A percentile compares a stretch with the other conserved stretches of the same genome.
These are phyloP conservation scores for Fusarium humuli DNA, from an alignment of 2,329 filamentous ascomycete species.

Conservation along the genomic window DNA sequence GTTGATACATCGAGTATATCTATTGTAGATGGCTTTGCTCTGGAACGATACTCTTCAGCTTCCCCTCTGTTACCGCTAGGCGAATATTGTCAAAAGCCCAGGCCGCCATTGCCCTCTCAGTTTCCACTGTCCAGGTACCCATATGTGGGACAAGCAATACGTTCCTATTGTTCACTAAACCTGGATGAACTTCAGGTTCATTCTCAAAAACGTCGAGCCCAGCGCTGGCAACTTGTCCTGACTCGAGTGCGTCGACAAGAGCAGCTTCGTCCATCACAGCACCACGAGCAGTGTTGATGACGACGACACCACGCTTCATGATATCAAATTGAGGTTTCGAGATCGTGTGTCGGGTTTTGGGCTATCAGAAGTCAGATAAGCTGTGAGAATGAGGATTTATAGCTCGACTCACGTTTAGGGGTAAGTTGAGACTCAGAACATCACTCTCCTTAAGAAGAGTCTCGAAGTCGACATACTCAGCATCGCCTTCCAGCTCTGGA, in stretches of 20 bases:
- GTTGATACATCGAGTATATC: not conserved
- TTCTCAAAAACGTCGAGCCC: constrained; percentile 88
- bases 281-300: constrained; percentile 86
- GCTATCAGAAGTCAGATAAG: constrained; percentile 47
- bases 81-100: constrained; percentile 79
- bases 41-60: constrained; percentile 75
- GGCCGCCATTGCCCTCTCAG: constrained; percentile 76
- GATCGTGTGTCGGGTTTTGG: constrained; percentile 80
- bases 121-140: constrained; percentile 83
- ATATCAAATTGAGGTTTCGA: constrained; percentile 75
- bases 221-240: constrained; percentile 75
- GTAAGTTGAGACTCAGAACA: constrained; percentile 83
- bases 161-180: constrained; percentile 75
- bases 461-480: constrained; percentile 78
- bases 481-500: constrained; percentile 66
- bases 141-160: constrained; percentile 86
- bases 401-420: constrained; percentile 74
- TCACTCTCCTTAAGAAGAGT: constrained; percentile 77
- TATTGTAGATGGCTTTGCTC: constrained; percentile 67
- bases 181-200: constrained; percentile 81
- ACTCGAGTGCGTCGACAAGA: constrained; percentile 77
- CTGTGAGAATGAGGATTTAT: not conserved
- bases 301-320: constrained; percentile 82
- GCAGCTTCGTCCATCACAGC: constrained; percentile 86
- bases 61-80: constrained; percentile 70